Evolutionary conservation across 139 green algal species (phyloP), one percentile per base, ranked within the genome.

Genomic region (Chlorella sp.): DNA sequence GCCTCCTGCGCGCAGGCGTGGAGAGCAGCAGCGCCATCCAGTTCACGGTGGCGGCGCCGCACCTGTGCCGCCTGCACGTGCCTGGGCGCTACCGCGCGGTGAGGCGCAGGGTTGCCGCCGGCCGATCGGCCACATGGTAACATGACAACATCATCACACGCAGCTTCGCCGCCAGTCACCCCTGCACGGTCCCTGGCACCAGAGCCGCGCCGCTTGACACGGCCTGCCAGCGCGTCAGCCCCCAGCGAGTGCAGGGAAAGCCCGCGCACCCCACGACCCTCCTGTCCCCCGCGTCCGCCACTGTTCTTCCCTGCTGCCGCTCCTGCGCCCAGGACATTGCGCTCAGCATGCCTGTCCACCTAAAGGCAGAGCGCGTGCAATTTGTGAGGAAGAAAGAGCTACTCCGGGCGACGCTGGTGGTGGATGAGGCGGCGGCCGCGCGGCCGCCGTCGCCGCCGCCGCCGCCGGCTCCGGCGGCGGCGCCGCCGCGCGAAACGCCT

Each of bases 61-160:
- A 45, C 11, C 25, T 38, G 31, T 35, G 65, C 7, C 5, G 29
- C 12, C 45, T 78, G 42, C 46, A 71, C 8, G 72, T 71, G 6
- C 72, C 69, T 8, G 72, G 72, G 27, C 72, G 60, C 9, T 78
- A 78, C 36, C 36, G 61, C 15, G 72, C 46, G 45, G 71, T 77
- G 71, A 36, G 56, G 19, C 17, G 62, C 2, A 33, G 62, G 27
- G 50, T 0, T 19, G 15, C 25, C 9, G n/a, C 29, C 5, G 5
- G 5, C 3, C 2, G 27, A 27, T 27, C 7, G 3, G 25, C 53
- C 35, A n/a, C 9, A 11, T 35, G 25, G 55, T n/a, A n/a, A n/a
- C n/a, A n/a, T n/a, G n/a, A n/a, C n/a, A n/a, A n/a, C n/a, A n/a
- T 25, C 55, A 38, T 38, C 27, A 38, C 9, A 62, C 3, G 23